Percentiles rank a stretch among this genome's conserved stretches.
Conservation (phyloP, 148 eudicot species). For the Arbutus unedo region DNA sequence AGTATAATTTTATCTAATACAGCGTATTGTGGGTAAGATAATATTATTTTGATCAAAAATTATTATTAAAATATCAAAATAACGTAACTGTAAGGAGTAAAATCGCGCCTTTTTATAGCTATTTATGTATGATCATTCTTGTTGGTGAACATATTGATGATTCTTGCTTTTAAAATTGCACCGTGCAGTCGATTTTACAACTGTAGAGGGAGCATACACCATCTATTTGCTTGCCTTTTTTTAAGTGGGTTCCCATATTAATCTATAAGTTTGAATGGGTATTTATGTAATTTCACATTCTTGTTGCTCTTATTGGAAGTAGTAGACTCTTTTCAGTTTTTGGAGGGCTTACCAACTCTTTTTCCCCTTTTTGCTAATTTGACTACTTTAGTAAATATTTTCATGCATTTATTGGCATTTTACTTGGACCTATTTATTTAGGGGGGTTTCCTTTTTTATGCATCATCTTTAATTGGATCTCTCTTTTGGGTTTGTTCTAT, state of each 20-base stretch:
- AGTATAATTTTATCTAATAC: too few relatives aligned
- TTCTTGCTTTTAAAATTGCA: not conserved
- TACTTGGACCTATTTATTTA: not conserved
- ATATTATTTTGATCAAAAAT: too few relatives aligned
- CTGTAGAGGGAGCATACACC: not conserved
- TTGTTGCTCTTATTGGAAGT: conserved; percentile 6
- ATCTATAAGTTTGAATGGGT: not conserved
- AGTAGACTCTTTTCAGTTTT: conserved; percentile 7
- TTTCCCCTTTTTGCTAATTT: not conserved
- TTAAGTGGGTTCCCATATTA: not conserved
- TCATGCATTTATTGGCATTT: not conserved
- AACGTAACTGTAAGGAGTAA: too few relatives aligned
- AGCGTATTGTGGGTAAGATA: too few relatives aligned
- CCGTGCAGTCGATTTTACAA: not conserved
- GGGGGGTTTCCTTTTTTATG: conserved; percentile 1
- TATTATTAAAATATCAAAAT: too few relatives aligned
- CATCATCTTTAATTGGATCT: not conserved
- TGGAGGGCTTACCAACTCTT: conserved; percentile 6
- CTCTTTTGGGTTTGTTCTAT: not conserved
- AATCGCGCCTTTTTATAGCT: too few relatives aligned
- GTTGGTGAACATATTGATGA: too few relatives aligned
- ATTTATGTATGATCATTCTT: too few relatives aligned
- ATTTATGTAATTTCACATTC: not conserved
- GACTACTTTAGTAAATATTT: conserved; percentile 1
- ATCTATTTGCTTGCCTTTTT: not conserved